phyloP scores from a whole-genome alignment of 805 yeast genomes.

The Teunomyces kruisii region DNA sequence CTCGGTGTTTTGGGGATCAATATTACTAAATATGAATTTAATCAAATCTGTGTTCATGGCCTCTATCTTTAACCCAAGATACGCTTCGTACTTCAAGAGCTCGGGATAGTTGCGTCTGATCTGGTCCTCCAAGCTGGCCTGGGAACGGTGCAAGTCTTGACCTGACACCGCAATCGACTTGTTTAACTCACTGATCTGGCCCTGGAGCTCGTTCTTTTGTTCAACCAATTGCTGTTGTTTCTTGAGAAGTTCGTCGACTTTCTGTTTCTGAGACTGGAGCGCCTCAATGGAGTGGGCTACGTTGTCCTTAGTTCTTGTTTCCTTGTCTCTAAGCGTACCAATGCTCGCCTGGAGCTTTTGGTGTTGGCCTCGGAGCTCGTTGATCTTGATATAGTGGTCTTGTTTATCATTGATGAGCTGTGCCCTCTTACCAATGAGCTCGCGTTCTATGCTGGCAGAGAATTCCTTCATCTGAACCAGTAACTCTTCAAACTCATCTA shows the following conservation, averaged over 20 bases:
- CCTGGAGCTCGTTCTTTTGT: constrained; percentile 23
- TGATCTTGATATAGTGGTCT: constrained; percentile 27
- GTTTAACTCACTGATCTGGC: constrained; percentile 33
- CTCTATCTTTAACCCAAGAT: constrained; percentile 56
- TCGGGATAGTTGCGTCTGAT: constrained; percentile 51
- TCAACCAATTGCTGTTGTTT: constrained; percentile 35
- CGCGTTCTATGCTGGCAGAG: constrained; percentile 35
- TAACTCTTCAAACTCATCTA: constrained; percentile 37
- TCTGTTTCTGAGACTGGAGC: constrained; percentile 29
- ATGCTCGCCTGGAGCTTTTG: constrained; percentile 31
- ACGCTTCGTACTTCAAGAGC: constrained; percentile 48
- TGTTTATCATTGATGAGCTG: constrained; percentile 33
- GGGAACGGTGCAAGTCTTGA: constrained; percentile 30
- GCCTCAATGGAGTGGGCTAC: constrained; percentile 23
- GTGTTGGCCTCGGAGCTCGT: constrained; percentile 31
- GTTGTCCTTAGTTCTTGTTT: constrained; percentile 26
- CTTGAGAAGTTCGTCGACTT: constrained; percentile 32
- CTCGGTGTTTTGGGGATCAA: constrained; percentile 44
- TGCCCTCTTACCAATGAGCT: constrained; percentile 31
- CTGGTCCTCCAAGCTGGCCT: constrained; percentile 41
- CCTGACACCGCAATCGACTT: constrained; percentile 27
- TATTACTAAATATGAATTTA: constrained; percentile 47
- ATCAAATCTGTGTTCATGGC: constrained; percentile 48
- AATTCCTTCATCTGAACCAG: constrained; percentile 39
- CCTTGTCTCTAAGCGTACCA: constrained; percentile 23